Evolutionary conservation across 345 rosid genomes (phyloP).

Genomic region (Populus pruinosa): DNA sequence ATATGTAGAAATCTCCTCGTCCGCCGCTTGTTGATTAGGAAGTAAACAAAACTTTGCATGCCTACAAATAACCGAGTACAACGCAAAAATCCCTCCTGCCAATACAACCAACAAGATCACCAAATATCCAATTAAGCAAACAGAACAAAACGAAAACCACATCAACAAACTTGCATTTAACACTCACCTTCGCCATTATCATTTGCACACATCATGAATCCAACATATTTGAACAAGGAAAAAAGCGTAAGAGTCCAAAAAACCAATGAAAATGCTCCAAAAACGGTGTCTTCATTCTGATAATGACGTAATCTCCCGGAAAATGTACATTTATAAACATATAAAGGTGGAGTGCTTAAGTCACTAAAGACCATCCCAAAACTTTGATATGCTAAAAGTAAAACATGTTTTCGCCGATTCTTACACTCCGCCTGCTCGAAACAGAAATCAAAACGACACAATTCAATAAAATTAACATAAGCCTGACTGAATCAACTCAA

Average conservation of each 20-base stretch:
- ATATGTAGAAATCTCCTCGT: conserved; percentile 86
- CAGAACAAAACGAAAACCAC: background rate
- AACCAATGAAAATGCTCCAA: conserved; percentile 78
- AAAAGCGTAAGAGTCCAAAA: conserved; percentile 85
- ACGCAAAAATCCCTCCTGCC: conserved; percentile 83
- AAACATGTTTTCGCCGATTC: conserved; percentile 43
- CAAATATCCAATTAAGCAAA: conserved; percentile 3
- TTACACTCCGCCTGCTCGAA: conserved; percentile 56
- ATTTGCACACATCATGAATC: conserved; percentile 54
- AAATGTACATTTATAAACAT: conserved; percentile 74
- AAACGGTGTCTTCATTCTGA: conserved; percentile 58
- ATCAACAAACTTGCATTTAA: background rate
- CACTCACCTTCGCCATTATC: conserved; percentile 89
- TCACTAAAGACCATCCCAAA: conserved; percentile 76
- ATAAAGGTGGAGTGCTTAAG: conserved; percentile 80
- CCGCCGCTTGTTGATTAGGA: conserved; percentile 88
- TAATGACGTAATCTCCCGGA: conserved; percentile 56
- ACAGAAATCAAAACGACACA: conserved; percentile 12
- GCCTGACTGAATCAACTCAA: no score
- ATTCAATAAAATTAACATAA: background rate
- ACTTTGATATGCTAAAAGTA: conserved; percentile 79
- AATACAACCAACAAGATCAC: conserved; percentile 17
- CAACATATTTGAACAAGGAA: conserved; percentile 68
- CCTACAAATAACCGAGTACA: conserved; percentile 82
- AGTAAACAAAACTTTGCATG: conserved; percentile 76